Base-by-base conservation (phyloP, 1,284 basidiomycete genomes). In the Takashimella koratensis region DNA sequence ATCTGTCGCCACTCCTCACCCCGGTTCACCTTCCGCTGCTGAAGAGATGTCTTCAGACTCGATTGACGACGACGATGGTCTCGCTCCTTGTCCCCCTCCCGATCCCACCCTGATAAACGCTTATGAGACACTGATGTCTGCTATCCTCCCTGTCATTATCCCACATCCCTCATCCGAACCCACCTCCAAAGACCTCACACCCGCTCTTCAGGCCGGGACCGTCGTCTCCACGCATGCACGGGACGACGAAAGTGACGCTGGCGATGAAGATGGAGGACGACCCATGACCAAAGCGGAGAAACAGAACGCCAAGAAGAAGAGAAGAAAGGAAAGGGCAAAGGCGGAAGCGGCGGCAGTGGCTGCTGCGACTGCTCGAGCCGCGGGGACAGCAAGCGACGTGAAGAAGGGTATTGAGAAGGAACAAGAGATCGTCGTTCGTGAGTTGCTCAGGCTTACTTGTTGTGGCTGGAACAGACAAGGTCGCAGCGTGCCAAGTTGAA, bases 271-370 rank as follows among this genome's bases (percentile, higher is more conserved):
- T 20, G 59, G 49, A 10, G 52, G 54, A 8, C 51, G 59, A 21
- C 54, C 65, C 6, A 59, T 74, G 64, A 74, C 68, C 19, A 74
- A 74, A 47, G 68, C 67, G 13, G 71, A 74, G 56, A 70, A 71
- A 53, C 70, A 68, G 53, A 74, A 69, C 54, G 71, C 71, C 5
- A 72, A 72, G 61, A 73, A 73, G 67, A 69, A 68, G 45, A 55
- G 71, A 24, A 49, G 68, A 41, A 71, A 70, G 47, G 68, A 74
- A 58, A 51, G 54, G 46, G 42, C 48, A 2, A 58, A 50, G 13
- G 45, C 42, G 2, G 59, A 51, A n/a, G 50, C 49, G 5, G 54
- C 51, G 8, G 8, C 16, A 6, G 42, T 49, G 36, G 45, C 45
- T 4, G 57, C 56, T 20, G 58, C 21, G 43, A 22, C 1, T 3